Conservation (phyloP, 2,329 filamentous ascomycete species). For the Colletotrichum karsti region DNA sequence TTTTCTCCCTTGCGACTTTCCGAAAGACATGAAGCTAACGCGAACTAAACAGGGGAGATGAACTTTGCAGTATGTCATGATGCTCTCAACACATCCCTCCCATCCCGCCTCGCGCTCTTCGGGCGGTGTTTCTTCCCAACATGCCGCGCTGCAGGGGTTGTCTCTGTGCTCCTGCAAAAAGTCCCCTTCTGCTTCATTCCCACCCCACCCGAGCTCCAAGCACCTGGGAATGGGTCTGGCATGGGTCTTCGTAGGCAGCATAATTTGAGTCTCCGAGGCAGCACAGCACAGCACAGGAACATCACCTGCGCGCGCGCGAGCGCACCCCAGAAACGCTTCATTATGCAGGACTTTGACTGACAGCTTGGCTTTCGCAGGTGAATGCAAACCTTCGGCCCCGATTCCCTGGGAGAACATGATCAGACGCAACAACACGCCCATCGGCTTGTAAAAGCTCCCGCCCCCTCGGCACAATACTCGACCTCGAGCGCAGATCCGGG, state of each 20-base stretch:
- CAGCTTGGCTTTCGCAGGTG: slow-evolving; percentile 33
- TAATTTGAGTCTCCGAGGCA: background rate
- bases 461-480: background rate
- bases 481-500: background rate
- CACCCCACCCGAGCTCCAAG: slow-evolving; percentile 12
- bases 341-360: background rate
- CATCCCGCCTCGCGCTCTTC: background rate
- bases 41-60: slow-evolving; percentile 46
- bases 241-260: slow-evolving; percentile 14
- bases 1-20: background rate
- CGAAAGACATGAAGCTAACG: slow-evolving; percentile 15
- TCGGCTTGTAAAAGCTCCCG: slow-evolving; percentile 24
- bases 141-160: background rate
- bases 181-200: background rate
- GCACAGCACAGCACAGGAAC: background rate
- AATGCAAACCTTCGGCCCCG: slow-evolving; percentile 45
- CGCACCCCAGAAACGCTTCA: too few species aligned
- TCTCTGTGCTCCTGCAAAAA: background rate
- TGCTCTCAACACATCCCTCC: slow-evolving; percentile 12
- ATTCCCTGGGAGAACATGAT: slow-evolving; percentile 47
- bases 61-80: slow-evolving; percentile 50
- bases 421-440: slow-evolving; percentile 40
- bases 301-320: background rate
- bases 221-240: slow-evolving; percentile 16
- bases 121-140: background rate